phyloP scores from a whole-genome alignment of 2,329 filamentous ascomycete species.

The Colletotrichum sp. region DNA sequence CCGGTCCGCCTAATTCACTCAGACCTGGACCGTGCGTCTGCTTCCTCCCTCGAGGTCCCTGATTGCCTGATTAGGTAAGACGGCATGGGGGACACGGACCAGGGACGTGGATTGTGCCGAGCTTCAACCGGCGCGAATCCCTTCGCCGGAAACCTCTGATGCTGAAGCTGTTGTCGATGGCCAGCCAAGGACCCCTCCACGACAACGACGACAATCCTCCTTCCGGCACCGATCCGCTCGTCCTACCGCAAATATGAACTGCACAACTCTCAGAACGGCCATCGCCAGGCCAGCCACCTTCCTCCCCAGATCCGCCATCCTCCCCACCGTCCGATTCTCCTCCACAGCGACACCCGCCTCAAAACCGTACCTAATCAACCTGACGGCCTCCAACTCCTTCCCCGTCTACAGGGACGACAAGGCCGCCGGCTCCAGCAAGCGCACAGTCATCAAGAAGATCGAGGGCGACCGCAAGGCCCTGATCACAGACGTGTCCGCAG shows the following conservation, averaged over 20 bases:
- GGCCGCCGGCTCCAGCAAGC: constrained; percentile 77
- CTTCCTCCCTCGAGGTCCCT: accelerated
- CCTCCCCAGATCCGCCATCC: not conserved
- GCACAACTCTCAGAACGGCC: not conserved
- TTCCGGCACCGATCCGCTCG: not conserved
- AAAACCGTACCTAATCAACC: constrained; percentile 70
- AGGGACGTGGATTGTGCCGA: not conserved
- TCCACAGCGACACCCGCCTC: constrained; percentile 6
- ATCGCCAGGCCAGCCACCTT: not conserved
- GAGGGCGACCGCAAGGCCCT: constrained; percentile 74
- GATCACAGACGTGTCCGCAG: constrained; percentile 64
- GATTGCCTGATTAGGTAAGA: not conserved
- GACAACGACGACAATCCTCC: not conserved
- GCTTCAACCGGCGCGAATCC: constrained; percentile 21
- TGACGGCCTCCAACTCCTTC: constrained; percentile 73
- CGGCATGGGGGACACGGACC: not conserved
- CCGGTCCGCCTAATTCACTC: constrained; percentile 13
- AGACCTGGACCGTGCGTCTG: not conserved
- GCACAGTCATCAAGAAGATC: constrained; percentile 80
- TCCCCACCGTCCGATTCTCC: constrained; percentile 13
- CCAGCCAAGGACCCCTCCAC: not conserved
- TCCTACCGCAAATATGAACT: not conserved
- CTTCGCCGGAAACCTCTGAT: constrained; percentile 12
- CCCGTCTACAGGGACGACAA: constrained; percentile 77
- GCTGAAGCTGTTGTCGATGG: not conserved